Percentiles rank a stretch among this genome's conserved stretches.
phyloP scores from a whole-genome alignment of 768 basidiomycete species.

The Daedaleopsis sinensis region DNA sequence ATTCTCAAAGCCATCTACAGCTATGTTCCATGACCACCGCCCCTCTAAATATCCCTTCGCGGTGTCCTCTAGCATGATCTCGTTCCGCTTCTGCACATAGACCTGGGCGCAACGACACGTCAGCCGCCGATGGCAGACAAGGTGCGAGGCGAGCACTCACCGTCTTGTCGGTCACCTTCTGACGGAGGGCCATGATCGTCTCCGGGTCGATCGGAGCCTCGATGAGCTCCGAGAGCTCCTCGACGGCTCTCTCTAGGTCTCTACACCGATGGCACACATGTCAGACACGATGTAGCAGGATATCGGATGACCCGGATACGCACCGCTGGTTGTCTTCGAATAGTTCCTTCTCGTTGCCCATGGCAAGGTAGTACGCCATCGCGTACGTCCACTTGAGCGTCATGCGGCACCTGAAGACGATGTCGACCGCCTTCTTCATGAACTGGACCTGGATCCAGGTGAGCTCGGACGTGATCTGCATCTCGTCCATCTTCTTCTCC shows the following conservation, averaged over 20 bases:
- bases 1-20: slow-evolving; percentile 65
- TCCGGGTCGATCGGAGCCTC: slow-evolving; percentile 92
- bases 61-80: slow-evolving; percentile 94
- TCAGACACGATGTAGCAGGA: slow-evolving; percentile 5
- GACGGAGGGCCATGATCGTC: slow-evolving; percentile 76
- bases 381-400: slow-evolving; percentile 99
- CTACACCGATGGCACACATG: slow-evolving; percentile 38
- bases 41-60: slow-evolving; percentile 87
- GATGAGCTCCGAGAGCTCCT: slow-evolving; percentile 89
- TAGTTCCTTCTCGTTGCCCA: slow-evolving; percentile 89
- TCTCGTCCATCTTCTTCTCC: slow-evolving; percentile 99
- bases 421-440: slow-evolving; percentile 97
- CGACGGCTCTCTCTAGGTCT: slow-evolving; percentile 93
- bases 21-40: slow-evolving; percentile 80
- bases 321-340: slow-evolving; percentile 97
- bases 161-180: slow-evolving; percentile 96
- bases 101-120: slow-evolving; percentile 44
- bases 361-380: slow-evolving; percentile 96
- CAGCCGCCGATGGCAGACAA: not conserved
- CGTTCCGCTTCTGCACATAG: slow-evolving; percentile 96
- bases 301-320: slow-evolving; percentile 19
- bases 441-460: slow-evolving; percentile 99
- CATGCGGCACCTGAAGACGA: slow-evolving; percentile 85
- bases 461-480: slow-evolving; percentile 89
- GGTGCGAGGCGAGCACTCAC: slow-evolving; percentile 43